A percentile compares a stretch with the other conserved stretches of the same genome.
These are phyloP conservation scores for Musa itinerans DNA, from an alignment of 176 grass and related monocot genomes.

Conservation along the genomic window DNA sequence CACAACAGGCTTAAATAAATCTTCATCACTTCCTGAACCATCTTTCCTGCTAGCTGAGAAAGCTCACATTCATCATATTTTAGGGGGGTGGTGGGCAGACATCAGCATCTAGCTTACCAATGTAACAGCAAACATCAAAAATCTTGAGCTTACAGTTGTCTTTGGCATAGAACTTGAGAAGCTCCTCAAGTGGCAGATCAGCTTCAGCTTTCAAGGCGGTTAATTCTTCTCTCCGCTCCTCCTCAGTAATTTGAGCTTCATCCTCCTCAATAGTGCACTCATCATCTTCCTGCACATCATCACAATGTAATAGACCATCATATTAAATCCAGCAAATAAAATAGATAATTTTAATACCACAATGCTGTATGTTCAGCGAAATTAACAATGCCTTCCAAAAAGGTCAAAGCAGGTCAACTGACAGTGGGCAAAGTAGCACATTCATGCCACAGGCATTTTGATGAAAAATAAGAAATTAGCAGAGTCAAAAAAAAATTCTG, in stretches of 20 bases:
- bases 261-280: constrained; percentile 77
- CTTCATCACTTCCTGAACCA: constrained; percentile 37
- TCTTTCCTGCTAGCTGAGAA: constrained; percentile 90
- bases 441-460: too few relatives aligned
- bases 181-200: constrained; percentile 68
- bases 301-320: constrained; percentile 3
- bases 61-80: constrained; percentile 60
- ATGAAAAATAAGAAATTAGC: too few relatives aligned
- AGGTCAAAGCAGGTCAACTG: background rate
- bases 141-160: background rate
- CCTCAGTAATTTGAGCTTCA: constrained; percentile 85
- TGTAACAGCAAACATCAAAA: background rate
- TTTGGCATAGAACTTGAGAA: constrained; percentile 43
- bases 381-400: background rate
- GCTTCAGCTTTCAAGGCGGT: constrained; percentile 79
- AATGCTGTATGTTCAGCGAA: too few relatives aligned
- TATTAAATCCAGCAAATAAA: background rate
- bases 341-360: background rate
- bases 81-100: constrained; percentile 12
- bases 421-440: background rate
- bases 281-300: constrained; percentile 73
- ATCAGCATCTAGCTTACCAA: background rate
- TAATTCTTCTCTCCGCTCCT: constrained; percentile 73
- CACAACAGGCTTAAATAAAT: constrained; percentile 27
- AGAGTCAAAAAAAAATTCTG: too few relatives aligned